Base-by-base conservation (phyloP, 2,329 filamentous ascomycete genomes). In the Dryadomyces quercivorus region DNA sequence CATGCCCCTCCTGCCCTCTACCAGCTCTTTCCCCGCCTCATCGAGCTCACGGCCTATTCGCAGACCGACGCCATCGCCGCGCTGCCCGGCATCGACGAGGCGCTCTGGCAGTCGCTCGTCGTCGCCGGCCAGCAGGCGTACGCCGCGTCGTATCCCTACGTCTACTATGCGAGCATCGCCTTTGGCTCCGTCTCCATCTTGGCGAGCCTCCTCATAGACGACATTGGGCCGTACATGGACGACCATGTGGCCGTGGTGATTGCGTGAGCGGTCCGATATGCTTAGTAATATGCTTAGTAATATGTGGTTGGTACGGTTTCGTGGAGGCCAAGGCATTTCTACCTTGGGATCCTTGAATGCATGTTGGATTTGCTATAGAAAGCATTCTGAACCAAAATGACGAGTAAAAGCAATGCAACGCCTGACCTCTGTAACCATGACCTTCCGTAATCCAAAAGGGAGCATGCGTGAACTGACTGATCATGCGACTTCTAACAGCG, bases 101-200 rank as follows among this genome's bases (percentile, higher is more conserved):
- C 38, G 38, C 50, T 60, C 8, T 57, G 52, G n/a, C 75, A 76
- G 47, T 68, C 75, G 18, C 70, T 68, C 1, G 72, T 85, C 1
- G 60, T 62, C 2, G 77, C 78, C 1, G 77, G 80, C 0, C 75
- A 79, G 59, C 62, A 76, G 52, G 77, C 80, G 0, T 85, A 75
- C 63, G 72, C 80, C 0, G 69, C 76, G 50, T 75, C 74, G 10
- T 85, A 84, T 59, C 75, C 75, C 49, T 82, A 72, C 61, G 79
- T 82, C 3, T 85, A 83, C 62, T 78, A 79, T 63, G 71, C 72
- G 26, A 82, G 77, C 63, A 81, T 85, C 62, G 56, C 75, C 0
- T 85, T 84, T 63, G 82, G 82, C 0, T 70, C 58, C 0, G 63
- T 81, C 0, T 74, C 75, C 5, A 77, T 84, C 50, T 51, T 82